Conservation (phyloP, 2,329 filamentous ascomycete genomes). For the Diaporthe sp. region DNA sequence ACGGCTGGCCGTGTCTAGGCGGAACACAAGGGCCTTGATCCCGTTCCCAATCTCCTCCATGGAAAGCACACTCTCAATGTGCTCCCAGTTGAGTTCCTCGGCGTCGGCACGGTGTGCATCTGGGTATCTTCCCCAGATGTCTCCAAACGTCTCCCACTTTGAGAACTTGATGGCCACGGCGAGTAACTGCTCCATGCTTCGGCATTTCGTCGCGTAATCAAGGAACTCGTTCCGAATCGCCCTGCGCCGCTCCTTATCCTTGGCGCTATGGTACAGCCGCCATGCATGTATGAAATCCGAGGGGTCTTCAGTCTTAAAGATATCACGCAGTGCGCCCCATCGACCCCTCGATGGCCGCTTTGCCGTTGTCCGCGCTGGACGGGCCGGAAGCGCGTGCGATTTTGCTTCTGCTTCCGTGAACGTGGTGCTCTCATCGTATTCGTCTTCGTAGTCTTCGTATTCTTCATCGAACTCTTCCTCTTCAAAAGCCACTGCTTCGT, state of each 20-base stretch:
- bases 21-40: slow-evolving; percentile 24
- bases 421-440: not conserved
- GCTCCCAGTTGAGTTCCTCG: slow-evolving; percentile 26
- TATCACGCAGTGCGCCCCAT: not conserved
- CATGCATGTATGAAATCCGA: slow-evolving; percentile 24
- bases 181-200: slow-evolving; percentile 30
- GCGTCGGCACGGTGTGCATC: slow-evolving; percentile 28
- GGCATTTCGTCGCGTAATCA: slow-evolving; percentile 30
- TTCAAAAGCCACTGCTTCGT: not conserved
- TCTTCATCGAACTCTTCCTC: slow-evolving; percentile 17
- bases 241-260: not conserved
- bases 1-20: slow-evolving; percentile 2
- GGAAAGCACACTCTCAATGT: slow-evolving; percentile 22
- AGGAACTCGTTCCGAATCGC: slow-evolving; percentile 27
- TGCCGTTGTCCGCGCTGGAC: not conserved
- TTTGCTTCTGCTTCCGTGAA: not conserved
- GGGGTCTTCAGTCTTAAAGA: slow-evolving; percentile 1
- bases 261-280: slow-evolving; percentile 24
- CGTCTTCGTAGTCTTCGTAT: slow-evolving; percentile 5
- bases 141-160: slow-evolving; percentile 25
- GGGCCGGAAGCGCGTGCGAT: not conserved
- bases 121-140: slow-evolving; percentile 32
- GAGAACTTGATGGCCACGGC: slow-evolving; percentile 27
- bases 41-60: slow-evolving; percentile 14
- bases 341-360: not conserved